These are phyloP conservation scores for Sugiyamaella smithiae DNA, from an alignment of 805 yeast species.

Conservation along the genomic window DNA sequence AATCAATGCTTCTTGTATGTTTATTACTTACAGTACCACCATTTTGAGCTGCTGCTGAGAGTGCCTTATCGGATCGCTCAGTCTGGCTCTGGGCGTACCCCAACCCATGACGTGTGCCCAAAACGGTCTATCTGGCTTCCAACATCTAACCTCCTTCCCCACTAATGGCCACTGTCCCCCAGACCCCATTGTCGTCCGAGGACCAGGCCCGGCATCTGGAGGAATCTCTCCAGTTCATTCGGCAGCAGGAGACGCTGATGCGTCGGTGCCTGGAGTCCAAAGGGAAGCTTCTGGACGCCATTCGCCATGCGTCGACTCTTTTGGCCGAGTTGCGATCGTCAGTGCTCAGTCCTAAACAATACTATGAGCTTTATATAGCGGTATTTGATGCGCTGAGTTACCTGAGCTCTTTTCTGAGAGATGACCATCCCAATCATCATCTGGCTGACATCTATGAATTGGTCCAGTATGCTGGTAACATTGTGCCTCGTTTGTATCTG, in stretches of 20 bases:
- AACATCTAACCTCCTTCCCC: no score
- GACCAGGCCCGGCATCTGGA: constrained; percentile 34
- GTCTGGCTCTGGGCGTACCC: no score
- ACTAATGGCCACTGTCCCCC: constrained; percentile 2
- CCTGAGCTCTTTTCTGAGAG: constrained; percentile 61
- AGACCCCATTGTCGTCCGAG: not conserved
- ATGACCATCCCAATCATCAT: constrained; percentile 65
- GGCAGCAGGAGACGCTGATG: constrained; percentile 73
- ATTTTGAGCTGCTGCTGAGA: no score
- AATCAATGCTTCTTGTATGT: no score
- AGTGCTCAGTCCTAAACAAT: constrained; percentile 78
- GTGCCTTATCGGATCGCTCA: no score
- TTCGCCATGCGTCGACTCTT: constrained; percentile 81
- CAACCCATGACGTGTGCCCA: no score
- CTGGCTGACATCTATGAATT: constrained; percentile 88
- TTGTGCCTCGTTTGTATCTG: constrained; percentile 85
- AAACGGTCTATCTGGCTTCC: no score
- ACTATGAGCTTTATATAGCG: constrained; percentile 84
- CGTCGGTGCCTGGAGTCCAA: constrained; percentile 66
- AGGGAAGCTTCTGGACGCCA: constrained; percentile 76
- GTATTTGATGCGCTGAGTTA: constrained; percentile 78
- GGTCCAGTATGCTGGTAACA: constrained; percentile 90
- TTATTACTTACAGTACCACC: no score
- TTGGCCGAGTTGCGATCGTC: constrained; percentile 78
- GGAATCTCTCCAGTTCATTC: constrained; percentile 50